Percentiles rank a stretch among this genome's conserved stretches.
Evolutionary conservation across 495 filamentous ascomycete genomes (phyloP).

Genomic region (Xylaria castorea): DNA sequence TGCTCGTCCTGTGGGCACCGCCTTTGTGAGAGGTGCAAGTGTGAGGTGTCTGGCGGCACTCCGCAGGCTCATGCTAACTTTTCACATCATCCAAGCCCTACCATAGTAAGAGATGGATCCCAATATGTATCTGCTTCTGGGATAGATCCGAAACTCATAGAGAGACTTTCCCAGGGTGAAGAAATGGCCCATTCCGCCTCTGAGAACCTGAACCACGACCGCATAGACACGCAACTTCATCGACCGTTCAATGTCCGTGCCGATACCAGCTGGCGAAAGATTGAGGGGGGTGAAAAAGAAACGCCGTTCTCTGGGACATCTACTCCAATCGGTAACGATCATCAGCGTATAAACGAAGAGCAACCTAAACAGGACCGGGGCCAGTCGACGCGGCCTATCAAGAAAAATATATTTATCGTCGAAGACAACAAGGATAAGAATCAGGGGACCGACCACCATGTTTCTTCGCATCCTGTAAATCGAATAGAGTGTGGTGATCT

Average conservation of each 20-base stretch:
- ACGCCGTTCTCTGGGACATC: background rate
- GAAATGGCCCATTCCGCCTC: background rate
- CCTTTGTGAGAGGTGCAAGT: constrained; percentile 42
- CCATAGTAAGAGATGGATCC: background rate
- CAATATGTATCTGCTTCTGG: background rate
- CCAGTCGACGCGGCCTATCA: constrained; percentile 11
- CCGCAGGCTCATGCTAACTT: constrained; percentile 28
- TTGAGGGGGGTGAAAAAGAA: background rate
- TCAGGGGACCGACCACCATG: background rate
- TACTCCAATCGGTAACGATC: background rate
- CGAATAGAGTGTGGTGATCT: constrained; percentile 38
- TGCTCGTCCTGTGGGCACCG: constrained; percentile 50
- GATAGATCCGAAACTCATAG: background rate
- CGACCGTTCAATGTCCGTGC: background rate
- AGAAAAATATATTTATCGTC: constrained; percentile 26
- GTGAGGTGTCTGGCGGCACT: constrained; percentile 33
- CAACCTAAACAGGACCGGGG: background rate
- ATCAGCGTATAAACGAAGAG: background rate
- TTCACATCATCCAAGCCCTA: constrained; percentile 25
- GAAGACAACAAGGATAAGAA: constrained; percentile 17
- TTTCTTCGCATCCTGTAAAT: constrained; percentile 2
- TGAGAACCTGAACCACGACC: background rate
- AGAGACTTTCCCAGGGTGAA: background rate
- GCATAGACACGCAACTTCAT: background rate
- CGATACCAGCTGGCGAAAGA: constrained; percentile 9